Base-by-base conservation (phyloP, 305 asterid species). In the Stenogyne calaminthoides region DNA sequence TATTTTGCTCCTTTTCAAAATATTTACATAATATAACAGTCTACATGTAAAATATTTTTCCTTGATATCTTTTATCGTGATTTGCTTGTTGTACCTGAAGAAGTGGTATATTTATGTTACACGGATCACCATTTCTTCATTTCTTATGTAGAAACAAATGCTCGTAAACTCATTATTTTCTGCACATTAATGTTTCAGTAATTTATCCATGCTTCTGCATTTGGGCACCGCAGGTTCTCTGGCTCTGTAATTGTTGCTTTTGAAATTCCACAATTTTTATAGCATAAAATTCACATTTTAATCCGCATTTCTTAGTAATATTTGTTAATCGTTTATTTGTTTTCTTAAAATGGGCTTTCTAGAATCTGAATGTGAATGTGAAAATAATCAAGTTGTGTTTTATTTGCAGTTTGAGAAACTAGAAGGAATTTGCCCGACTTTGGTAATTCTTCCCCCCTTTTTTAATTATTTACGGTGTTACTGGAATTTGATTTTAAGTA, bases 311-410 rank as follows among this genome's bases (percentile, higher is more conserved):
- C 40, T 75, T 55, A 39, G 20, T 19, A 32, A 0, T 32, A 66
- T 29, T 52, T 36, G 72, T 39, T 66, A 25, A 2, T n/a, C n/a
- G n/a, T n/a, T n/a, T n/a, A n/a, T 55, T 46, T 52, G 61, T 69
- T 78, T 78, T 29, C 77, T 74, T 80, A 56, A 66, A 47, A 37
- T 70, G 76, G 88, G 84, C 69, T 80, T 77, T 76, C 72, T 78
- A 73, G 71, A 78, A 85, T 86, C 81, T 72, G 70, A 56, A 39
- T 61, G 64, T 76, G 60, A 72, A 69, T 58, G n/a, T n/a, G n/a
- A n/a, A n/a, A n/a, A n/a, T 18, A 59, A 71, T 59, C 72, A 63
- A 64, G 40, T 74, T 82, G 74, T 70, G 63, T 37, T 27, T 68
- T 46, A 29, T 75, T 72, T 75, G 64, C 22, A 63, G 36, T 79